Evolutionary conservation across 2,329 filamentous ascomycete species (phyloP).

Genomic region (Fusarium brachygibbosum): DNA sequence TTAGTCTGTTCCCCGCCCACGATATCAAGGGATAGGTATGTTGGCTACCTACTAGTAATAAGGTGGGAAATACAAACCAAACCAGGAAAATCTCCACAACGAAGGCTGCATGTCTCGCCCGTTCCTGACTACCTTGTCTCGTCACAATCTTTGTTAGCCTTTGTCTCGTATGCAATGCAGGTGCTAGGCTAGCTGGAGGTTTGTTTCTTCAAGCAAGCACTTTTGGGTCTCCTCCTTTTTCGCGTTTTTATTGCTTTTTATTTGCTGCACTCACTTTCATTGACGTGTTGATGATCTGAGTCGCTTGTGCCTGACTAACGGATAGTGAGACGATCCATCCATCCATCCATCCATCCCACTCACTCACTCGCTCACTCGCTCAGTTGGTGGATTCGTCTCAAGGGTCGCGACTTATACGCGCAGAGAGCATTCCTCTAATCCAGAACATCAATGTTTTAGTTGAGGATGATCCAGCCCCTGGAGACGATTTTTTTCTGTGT

Average conservation of each 20-base stretch:
- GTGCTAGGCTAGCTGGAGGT: neutral
- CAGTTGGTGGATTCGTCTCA: slow-evolving; percentile 14
- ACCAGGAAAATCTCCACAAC: neutral
- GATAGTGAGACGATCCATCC: neutral
- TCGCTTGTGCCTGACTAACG: slow-evolving; percentile 38
- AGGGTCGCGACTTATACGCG: slow-evolving; percentile 44
- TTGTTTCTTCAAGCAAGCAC: slow-evolving; percentile 29
- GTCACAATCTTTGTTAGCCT: slow-evolving; percentile 31
- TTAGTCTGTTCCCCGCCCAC: slow-evolving; percentile 18
- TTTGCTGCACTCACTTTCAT: slow-evolving; percentile 17
- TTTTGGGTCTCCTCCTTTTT: slow-evolving; percentile 12
- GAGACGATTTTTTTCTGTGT: slow-evolving; percentile 16
- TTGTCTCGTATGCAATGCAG: slow-evolving; percentile 6
- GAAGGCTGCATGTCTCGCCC: slow-evolving; percentile 34
- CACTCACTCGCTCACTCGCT: too few relatives aligned
- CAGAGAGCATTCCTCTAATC: slow-evolving; percentile 37
- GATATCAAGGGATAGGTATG: slow-evolving; percentile 32
- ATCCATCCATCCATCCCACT: neutral
- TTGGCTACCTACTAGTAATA: neutral
- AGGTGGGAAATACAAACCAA: neutral
- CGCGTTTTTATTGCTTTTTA: slow-evolving; percentile 25
- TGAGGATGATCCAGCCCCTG: slow-evolving; percentile 36
- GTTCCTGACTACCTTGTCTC: slow-evolving; percentile 30
- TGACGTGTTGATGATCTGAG: slow-evolving; percentile 34
- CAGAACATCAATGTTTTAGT: slow-evolving; percentile 41